Evolutionary conservation across 768 basidiomycete species (phyloP), one percentile per base, ranked within the genome.

Genomic region (Suillus subaureus): DNA sequence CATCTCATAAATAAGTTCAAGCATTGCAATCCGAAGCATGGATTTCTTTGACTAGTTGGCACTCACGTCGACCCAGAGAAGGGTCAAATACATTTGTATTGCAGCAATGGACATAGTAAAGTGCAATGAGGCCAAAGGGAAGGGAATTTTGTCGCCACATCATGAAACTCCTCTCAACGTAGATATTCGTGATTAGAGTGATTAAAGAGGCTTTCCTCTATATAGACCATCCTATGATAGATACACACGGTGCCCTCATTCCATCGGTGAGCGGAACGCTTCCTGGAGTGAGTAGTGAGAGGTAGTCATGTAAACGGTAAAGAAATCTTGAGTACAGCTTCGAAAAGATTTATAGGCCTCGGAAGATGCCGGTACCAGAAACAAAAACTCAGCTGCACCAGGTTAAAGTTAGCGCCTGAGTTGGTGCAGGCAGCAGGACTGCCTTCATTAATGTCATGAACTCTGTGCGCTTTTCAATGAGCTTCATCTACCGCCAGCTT

Each of bases 101-200:
- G 11, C 12, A n/a, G 31, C 21, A 21, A 33, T 55, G 11, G 2
- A 5, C 11, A 33, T n/a, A 13, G 31, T 35, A 35, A 55, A 55
- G 54, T 55, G 12, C 6, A 61, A 62, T 33, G 5, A 37, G 55
- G 15, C 33, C 35, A 65, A 9, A 43, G 43, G 3, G 23, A 61
- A 39, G 37, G 9, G 2, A 52, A 60, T 40, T 33, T n/a, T 91
- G 83, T 91, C 65, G 89, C 91, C 91, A 77, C 85, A 81, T 80
- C 88, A 93, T 92, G 91, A 93, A 93, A 93, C 91, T 90, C 90
- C 85, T 84, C 80, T 86, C 87, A 71, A 85, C 89, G 89, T 92
- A 79, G 68, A 73, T 74, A 64, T 79, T 74, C 81, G 90, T 84
- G 87, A 88, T 88, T 76, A 81, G 89, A 92, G 91, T 86, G 91